These are phyloP conservation scores for Podaxis carcinomalis DNA, from an alignment of 768 basidiomycete genomes.

Conservation along the genomic window DNA sequence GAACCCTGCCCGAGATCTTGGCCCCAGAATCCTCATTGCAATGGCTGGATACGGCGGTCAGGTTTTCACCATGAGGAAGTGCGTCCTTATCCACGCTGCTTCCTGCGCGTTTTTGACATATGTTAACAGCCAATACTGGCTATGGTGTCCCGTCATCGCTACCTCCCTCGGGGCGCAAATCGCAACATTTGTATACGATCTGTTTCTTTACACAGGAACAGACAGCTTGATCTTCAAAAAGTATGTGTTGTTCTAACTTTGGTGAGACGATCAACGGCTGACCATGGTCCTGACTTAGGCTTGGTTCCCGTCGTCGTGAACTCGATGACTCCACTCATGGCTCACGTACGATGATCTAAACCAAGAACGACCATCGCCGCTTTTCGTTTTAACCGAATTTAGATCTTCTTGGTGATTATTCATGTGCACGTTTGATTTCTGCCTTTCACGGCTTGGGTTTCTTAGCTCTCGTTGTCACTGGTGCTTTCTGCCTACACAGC, in stretches of 20 bases:
- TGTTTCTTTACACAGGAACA: slow-evolving; percentile 50
- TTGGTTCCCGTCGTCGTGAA: not conserved
- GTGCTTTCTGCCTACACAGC: not conserved
- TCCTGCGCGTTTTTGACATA: not conserved
- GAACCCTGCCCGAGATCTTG: slow-evolving; percentile 41
- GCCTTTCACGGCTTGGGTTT: not conserved
- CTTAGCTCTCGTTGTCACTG: not conserved
- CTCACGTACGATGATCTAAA: not conserved
- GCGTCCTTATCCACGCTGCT: slow-evolving; percentile 17
- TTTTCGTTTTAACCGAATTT: not conserved
- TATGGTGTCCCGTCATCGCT: slow-evolving; percentile 64
- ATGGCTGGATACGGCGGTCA: slow-evolving; percentile 61
- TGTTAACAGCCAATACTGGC: slow-evolving; percentile 56
- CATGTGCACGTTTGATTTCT: not conserved
- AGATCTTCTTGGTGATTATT: not conserved
- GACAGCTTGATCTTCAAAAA: slow-evolving; percentile 52
- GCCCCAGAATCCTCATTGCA: slow-evolving; percentile 61
- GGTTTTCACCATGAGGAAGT: slow-evolving; percentile 38
- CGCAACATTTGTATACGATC: slow-evolving; percentile 55
- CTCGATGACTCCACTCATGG: not conserved
- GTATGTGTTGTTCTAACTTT: slow-evolving; percentile 28
- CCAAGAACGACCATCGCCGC: not conserved
- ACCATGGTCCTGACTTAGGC: not conserved
- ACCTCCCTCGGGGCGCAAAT: slow-evolving; percentile 52
- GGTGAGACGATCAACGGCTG: not conserved